Evolutionary conservation across 495 filamentous ascomycete species (phyloP).

Genomic region (Jackrogersella minutella): DNA sequence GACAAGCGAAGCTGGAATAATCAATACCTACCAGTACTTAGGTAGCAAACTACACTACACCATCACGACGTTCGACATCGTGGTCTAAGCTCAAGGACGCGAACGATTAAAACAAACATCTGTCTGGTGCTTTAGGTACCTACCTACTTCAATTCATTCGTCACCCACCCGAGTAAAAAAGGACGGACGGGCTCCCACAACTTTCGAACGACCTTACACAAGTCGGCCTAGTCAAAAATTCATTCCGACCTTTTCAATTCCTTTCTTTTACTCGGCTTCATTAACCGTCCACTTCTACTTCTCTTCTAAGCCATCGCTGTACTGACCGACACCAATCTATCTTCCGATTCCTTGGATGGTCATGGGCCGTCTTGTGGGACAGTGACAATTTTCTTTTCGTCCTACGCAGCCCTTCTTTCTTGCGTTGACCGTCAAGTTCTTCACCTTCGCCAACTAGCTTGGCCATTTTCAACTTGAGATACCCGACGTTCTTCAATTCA

Average conservation of each 20-base stretch:
- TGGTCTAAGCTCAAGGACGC: conserved; percentile 12
- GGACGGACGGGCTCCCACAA: conserved; percentile 22
- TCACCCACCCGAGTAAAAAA: neutral
- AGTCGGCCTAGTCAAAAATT: conserved; percentile 15
- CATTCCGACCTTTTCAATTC: conserved; percentile 18
- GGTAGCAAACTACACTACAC: neutral
- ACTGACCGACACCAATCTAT: conserved; percentile 13
- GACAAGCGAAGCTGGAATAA: conserved; percentile 12
- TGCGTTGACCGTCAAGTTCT: conserved; percentile 27
- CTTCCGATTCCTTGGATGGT: conserved; percentile 9
- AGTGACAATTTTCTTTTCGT: conserved; percentile 29
- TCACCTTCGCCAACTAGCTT: conserved; percentile 33
- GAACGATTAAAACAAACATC: neutral
- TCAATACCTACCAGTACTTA: neutral
- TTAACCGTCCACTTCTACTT: neutral
- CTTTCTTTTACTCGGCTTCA: neutral
- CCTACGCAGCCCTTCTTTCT: conserved; percentile 17
- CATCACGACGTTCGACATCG: conserved; percentile 24
- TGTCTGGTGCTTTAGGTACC: no score
- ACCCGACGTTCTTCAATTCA: conserved; percentile 16
- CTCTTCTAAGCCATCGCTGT: neutral
- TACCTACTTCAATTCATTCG: neutral
- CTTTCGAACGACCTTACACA: conserved; percentile 30
- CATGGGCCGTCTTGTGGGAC: conserved; percentile 30
- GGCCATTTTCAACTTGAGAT: conserved; percentile 33